Conservation (phyloP, 1,284 basidiomycete genomes). For the Puccinia hordei region DNA sequence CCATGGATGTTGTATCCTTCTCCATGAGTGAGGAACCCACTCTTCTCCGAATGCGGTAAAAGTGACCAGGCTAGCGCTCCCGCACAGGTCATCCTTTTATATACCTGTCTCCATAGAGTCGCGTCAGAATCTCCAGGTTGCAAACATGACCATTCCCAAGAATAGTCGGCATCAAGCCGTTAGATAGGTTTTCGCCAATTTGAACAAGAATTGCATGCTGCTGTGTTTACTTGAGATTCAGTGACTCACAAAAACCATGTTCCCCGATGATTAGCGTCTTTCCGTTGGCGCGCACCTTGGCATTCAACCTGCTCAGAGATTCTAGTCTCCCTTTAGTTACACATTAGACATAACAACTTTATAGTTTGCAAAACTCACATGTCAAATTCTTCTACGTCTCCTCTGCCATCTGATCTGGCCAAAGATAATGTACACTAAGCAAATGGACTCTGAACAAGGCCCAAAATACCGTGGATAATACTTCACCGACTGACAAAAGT, state of each 20-base stretch:
- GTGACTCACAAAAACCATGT: constrained; percentile 46
- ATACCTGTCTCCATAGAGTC: background rate
- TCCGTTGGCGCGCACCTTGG: constrained; percentile 10
- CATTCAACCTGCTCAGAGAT: constrained; percentile 15
- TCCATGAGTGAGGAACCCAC: constrained; percentile 29
- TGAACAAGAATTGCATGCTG: background rate
- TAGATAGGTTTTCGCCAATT: background rate
- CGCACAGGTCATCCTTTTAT: constrained; percentile 37
- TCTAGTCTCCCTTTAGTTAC: background rate
- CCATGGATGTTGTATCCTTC: constrained; percentile 39
- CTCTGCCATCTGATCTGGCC: constrained; percentile 32
- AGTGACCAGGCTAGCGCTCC: constrained; percentile 47
- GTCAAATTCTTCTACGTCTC: constrained; percentile 6
- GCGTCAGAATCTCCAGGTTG: constrained; percentile 15
- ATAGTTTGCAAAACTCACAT: constrained; percentile 19
- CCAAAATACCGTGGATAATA: background rate
- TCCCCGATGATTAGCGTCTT: constrained; percentile 47
- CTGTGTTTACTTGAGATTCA: background rate
- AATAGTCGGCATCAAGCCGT: background rate
- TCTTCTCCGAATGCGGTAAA: constrained; percentile 30
- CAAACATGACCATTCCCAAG: background rate
- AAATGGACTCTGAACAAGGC: background rate
- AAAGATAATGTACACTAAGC: background rate
- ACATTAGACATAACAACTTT: background rate
- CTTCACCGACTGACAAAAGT: constrained; percentile 34